Percentiles rank a stretch among this genome's conserved stretches.
Evolutionary conservation across 805 yeast species (phyloP).

Genomic region (Nakazawaea pomicola): DNA sequence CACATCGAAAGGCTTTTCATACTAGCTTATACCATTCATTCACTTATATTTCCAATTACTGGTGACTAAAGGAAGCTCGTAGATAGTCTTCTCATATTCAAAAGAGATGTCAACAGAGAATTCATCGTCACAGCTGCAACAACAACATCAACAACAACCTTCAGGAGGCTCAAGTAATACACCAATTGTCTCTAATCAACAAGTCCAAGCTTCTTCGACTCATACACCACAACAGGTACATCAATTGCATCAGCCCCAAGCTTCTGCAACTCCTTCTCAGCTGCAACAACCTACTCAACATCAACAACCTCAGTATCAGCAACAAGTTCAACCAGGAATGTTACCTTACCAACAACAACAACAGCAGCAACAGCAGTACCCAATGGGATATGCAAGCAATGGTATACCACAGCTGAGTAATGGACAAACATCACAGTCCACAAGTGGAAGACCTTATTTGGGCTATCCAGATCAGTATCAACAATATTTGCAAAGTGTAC

Average conservation of each 20-base stretch:
- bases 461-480: slow-evolving; percentile 13
- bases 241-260: slow-evolving; percentile 26
- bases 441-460: slow-evolving; percentile 11
- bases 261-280: slow-evolving; percentile 50
- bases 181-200: not conserved
- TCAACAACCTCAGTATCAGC: slow-evolving; percentile 20
- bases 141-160: not conserved
- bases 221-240: not conserved
- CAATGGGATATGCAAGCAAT: not conserved
- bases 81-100: too few relatives aligned
- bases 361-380: slow-evolving; percentile 5
- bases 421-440: slow-evolving; percentile 2
- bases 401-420: not conserved
- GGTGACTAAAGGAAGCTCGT: too few relatives aligned
- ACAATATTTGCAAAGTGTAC: slow-evolving; percentile 12
- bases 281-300: slow-evolving; percentile 49
- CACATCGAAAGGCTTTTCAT: too few relatives aligned
- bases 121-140: not conserved
- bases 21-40: too few relatives aligned
- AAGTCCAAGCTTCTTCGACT: not conserved
- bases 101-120: not conserved
- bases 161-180: not conserved
- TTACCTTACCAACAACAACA: slow-evolving; percentile 6
- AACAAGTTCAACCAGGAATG: slow-evolving; percentile 5
- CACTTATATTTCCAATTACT: too few relatives aligned